Evolutionary conservation across 1,284 basidiomycete species (phyloP).

Genomic region (Cutaneotrichosporon cavernicola): DNA sequence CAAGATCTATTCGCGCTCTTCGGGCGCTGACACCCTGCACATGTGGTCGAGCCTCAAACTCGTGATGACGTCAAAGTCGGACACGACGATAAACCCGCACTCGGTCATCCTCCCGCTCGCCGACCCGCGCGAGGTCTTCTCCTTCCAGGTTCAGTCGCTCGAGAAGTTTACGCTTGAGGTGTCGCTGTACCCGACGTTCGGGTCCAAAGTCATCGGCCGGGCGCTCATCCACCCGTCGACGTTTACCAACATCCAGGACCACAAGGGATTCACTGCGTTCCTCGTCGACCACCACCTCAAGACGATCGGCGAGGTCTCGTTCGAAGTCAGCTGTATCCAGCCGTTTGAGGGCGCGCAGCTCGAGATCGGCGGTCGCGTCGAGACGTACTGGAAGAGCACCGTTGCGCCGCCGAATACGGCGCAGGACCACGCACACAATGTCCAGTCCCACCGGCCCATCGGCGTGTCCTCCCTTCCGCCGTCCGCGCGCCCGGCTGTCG

Average conservation of each 20-base stretch:
- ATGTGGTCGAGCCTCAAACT: slow-evolving; percentile 77
- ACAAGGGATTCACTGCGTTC: slow-evolving; percentile 66
- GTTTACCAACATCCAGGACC: slow-evolving; percentile 63
- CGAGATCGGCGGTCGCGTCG: slow-evolving; percentile 91
- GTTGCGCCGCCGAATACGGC: slow-evolving; percentile 59
- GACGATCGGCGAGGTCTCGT: slow-evolving; percentile 90
- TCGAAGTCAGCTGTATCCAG: slow-evolving; percentile 82
- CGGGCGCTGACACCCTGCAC: slow-evolving; percentile 50
- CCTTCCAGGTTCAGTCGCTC: slow-evolving; percentile 80
- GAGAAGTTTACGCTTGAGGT: slow-evolving; percentile 82
- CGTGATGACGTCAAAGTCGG: slow-evolving; percentile 80
- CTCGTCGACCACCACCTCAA: slow-evolving; percentile 91
- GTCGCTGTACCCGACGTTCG: slow-evolving; percentile 96
- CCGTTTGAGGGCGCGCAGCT: slow-evolving; percentile 91
- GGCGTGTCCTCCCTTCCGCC: slow-evolving; percentile 39
- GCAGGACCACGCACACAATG: slow-evolving; percentile 54
- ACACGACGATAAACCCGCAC: slow-evolving; percentile 79
- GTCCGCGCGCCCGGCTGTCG: slow-evolving; percentile 40
- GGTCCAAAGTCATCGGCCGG: slow-evolving; percentile 94
- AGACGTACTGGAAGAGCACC: slow-evolving; percentile 96
- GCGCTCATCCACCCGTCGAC: slow-evolving; percentile 80
- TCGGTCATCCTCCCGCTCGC: slow-evolving; percentile 81
- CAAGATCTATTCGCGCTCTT: slow-evolving; percentile 58
- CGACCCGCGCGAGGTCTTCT: slow-evolving; percentile 76
- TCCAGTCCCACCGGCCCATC: slow-evolving; percentile 50